Percentiles rank a stretch among this genome's conserved stretches.
phyloP scores from a whole-genome alignment of 75 land plant genomes.

The Cryptomeria japonica region DNA sequence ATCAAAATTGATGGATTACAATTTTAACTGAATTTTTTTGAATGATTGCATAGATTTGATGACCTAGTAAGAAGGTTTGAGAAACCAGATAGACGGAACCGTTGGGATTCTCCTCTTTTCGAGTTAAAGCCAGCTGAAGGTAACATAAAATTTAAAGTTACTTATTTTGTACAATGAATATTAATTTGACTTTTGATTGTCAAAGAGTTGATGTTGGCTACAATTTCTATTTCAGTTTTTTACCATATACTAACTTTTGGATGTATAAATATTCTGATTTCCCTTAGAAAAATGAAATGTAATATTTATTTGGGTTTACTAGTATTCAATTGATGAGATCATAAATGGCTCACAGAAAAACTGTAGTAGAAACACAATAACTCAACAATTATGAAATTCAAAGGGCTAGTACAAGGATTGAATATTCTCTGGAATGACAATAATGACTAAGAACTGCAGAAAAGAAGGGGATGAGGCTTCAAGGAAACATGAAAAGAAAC shows the following conservation, averaged over 20 bases:
- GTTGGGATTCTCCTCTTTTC: conserved; percentile 97
- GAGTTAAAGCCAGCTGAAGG: conserved; percentile 75
- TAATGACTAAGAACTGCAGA: not conserved
- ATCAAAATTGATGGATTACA: not conserved
- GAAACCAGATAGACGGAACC: conserved; percentile 82
- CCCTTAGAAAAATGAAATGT: not conserved
- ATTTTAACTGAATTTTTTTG: not conserved
- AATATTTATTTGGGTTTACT: not conserved
- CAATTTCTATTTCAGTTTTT: conserved; percentile 3
- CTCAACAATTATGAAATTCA: not conserved
- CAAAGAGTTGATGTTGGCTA: not conserved
- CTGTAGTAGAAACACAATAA: not conserved
- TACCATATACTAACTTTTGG: not conserved
- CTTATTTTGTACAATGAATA: not conserved
- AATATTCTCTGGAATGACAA: not conserved
- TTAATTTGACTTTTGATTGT: not conserved
- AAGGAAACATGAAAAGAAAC: not conserved
- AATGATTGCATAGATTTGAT: conserved; percentile 53
- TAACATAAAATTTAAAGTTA: conserved; percentile 6
- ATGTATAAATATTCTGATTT: not conserved
- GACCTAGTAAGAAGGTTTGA: conserved; percentile 92
- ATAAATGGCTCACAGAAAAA: not conserved
- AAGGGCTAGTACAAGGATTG: not conserved
- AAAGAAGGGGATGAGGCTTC: not conserved
- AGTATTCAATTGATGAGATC: not conserved